A percentile compares a stretch with the other conserved stretches of the same genome.
These are phyloP conservation scores for Terfezia claveryi DNA, from an alignment of 495 filamentous ascomycete genomes.

Conservation along the genomic window DNA sequence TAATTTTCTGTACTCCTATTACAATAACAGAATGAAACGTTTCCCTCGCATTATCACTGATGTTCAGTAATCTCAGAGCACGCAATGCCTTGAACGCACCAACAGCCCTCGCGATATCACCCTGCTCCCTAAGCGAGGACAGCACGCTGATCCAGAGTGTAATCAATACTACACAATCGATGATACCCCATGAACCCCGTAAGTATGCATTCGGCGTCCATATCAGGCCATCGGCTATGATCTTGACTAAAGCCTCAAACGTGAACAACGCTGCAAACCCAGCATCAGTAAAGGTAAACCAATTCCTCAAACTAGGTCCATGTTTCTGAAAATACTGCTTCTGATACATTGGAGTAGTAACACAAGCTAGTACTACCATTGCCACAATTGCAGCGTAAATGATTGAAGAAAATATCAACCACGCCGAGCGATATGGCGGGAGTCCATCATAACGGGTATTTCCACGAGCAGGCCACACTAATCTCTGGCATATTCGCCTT, in stretches of 20 bases:
- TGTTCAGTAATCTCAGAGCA: conserved; percentile 74
- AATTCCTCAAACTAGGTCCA: conserved; percentile 39
- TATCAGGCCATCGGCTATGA: conserved; percentile 88
- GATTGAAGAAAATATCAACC: conserved; percentile 82
- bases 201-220: conserved; percentile 97
- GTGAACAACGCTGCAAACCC: conserved; percentile 78
- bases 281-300: conserved; percentile 85
- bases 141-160: conserved; percentile 93
- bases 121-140: conserved; percentile 54
- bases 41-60: conserved; percentile 86
- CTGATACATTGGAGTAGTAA: conserved; percentile 87
- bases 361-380: conserved; percentile 87
- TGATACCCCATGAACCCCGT: conserved; percentile 87
- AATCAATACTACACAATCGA: conserved; percentile 77
- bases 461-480: conserved; percentile 83
- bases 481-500: conserved; percentile 61
- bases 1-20: conserved; percentile 73
- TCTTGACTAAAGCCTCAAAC: conserved; percentile 73
- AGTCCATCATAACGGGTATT: conserved; percentile 66
- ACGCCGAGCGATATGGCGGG: conserved; percentile 62
- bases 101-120: conserved; percentile 64
- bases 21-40: conserved; percentile 95
- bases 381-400: conserved; percentile 87
- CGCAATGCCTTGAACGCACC: conserved; percentile 97
- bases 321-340: conserved; percentile 49